Evolutionary conservation across 164 flowering plant genomes (phyloP), one percentile per base, ranked within the genome.

Genomic region (Stephania japonica): DNA sequence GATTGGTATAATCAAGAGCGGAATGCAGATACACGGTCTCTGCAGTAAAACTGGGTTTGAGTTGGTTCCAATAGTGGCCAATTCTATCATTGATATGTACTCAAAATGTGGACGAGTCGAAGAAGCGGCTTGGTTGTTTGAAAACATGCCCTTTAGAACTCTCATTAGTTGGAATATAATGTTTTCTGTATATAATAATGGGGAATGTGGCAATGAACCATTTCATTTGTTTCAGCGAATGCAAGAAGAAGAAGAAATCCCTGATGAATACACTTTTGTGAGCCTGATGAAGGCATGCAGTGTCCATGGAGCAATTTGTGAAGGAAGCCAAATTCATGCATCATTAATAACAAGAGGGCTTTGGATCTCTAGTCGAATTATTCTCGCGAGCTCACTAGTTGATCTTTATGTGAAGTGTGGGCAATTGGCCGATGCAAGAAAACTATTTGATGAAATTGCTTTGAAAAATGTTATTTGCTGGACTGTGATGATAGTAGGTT

Each of bases 391-490:
- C 73, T 82, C 98, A 4, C 87, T 89, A 10, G 76, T 88, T 63
- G 98, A 93, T 85, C 42, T 88, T 72, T 93, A 93, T 79, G 93
- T 88, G 6, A 90, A 89, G 76, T 88, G 90, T 71, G 77, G 83
- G 56, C 38, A 67, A 44, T 26, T 90, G 66, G 6, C 26, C 59
- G 80, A 83, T 67, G 94, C 91, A 50, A 75, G 72, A 32, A 76
- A 70, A 70, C 84, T 89, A 18, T 91, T 91, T 76, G 75, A 84
- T 74, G 83, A 71, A 53, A 78, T 82, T 67, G 78, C 72, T 70
- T 68, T 81, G 68, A 88, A 87, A 76, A 87, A 79, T 78, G 79
- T 84, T 26, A 80, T 88, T 50, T 91, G 90, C 0, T 90, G 97
- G 96, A 87, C 88, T 65, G 75, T 87, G 8, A 72, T 91, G n/a